Percentiles rank a stretch among this genome's conserved stretches.
Conservation (phyloP, 352 stramenopile genomes). For the Pythium myriotylum region DNA sequence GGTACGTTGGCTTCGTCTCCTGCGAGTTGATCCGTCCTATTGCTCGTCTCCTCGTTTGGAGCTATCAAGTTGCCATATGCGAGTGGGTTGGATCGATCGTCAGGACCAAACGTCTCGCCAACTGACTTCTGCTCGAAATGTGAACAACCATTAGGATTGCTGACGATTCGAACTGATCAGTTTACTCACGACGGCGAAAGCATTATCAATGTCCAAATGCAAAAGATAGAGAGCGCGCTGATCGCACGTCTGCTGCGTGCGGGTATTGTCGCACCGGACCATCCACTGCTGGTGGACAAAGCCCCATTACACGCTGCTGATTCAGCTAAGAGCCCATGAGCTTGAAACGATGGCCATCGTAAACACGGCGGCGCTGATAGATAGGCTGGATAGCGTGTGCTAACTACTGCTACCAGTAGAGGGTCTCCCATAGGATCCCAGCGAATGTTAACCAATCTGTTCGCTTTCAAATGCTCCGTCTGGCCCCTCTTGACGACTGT, state of each 20-base stretch:
- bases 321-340: background rate
- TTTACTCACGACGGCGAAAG: conserved; percentile 68
- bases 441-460: no score
- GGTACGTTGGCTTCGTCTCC: conserved; percentile 31
- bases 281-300: conserved; percentile 39
- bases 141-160: conserved; percentile 84
- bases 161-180: conserved; percentile 95
- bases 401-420: no score
- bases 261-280: conserved; percentile 43
- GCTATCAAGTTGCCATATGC: no score
- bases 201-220: conserved; percentile 66
- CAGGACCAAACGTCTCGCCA: no score
- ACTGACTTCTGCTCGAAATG: no score
- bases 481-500: no score
- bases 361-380: background rate
- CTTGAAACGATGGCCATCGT: background rate
- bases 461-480: no score
- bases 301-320: background rate
- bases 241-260: conserved; percentile 47
- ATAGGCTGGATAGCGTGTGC: no score
- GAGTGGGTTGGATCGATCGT: no score
- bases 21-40: no score
- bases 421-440: no score
- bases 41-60: no score
- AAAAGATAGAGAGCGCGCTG: conserved; percentile 67